phyloP scores from a whole-genome alignment of 2,329 filamentous ascomycete species.

The Cercospora janseana region DNA sequence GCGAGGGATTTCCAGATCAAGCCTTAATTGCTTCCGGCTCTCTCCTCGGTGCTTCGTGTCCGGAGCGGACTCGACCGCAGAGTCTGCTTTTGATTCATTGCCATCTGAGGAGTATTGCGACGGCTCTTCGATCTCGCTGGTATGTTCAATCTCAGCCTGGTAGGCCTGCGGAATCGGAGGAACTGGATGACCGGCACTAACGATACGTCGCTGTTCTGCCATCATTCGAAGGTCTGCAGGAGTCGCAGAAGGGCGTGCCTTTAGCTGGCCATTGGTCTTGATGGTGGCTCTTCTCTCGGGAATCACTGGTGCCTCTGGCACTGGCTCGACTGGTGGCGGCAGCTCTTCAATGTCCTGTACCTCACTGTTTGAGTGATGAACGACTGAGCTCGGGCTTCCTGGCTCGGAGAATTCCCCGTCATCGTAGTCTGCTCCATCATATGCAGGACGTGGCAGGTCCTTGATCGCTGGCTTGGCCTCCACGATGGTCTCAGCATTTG shows the following conservation, averaged over 20 bases:
- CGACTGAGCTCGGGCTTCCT: constrained; percentile 84
- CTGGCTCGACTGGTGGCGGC: constrained; percentile 13
- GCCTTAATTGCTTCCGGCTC: constrained; percentile 27
- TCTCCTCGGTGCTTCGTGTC: constrained; percentile 22
- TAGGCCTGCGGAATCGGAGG: constrained; percentile 36
- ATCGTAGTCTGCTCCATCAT: constrained; percentile 25
- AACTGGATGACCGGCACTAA: constrained; percentile 64
- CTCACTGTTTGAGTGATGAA: constrained; percentile 65
- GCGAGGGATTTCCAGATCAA: constrained; percentile 70
- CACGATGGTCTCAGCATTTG: not conserved
- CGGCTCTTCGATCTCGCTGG: constrained; percentile 23
- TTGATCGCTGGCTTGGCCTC: constrained; percentile 26
- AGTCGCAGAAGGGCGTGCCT: constrained; percentile 83
- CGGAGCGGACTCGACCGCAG: constrained; percentile 23
- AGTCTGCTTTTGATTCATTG: constrained; percentile 32
- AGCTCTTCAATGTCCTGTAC: constrained; percentile 25
- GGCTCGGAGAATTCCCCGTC: constrained; percentile 37
- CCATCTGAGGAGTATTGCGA: constrained; percentile 31
- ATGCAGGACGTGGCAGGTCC: constrained; percentile 25
- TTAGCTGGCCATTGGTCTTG: constrained; percentile 79
- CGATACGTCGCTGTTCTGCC: constrained; percentile 79
- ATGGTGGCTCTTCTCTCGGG: constrained; percentile 85
- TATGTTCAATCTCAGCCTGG: constrained; percentile 24
- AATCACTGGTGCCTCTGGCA: constrained; percentile 45
- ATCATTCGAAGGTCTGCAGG: constrained; percentile 80